Evolutionary conservation across 345 rosid species (phyloP), one percentile per base, ranked within the genome.

Genomic region (Sonneratia caseolaris): DNA sequence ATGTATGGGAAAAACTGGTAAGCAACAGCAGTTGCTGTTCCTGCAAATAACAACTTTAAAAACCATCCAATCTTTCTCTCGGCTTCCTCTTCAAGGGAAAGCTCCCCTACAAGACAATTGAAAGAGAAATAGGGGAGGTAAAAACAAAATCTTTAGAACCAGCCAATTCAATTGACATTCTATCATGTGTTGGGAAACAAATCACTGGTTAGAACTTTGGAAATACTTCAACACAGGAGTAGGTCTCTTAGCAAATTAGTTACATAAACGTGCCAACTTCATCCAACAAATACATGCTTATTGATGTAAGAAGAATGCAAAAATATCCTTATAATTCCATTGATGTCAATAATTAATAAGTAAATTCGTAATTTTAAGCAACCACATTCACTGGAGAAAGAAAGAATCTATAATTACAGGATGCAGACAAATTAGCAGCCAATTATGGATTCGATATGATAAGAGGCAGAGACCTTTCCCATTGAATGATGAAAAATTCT

Each of bases 31-130:
- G 84, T 71, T 0, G 97, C 98, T 1, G 96, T 86, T 70, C 97
- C 98, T 11, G 87, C 93, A 75, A 94, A 89, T 74, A 91, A 56
- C 68, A 87, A 61, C 75, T 91, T 93, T 73, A 93, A 76, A 45
- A 89, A 21, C 95, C 97, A 93, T 47, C 97, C 96, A 56, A 87
- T 78, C 69, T 89, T 93, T 81, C 87, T 87, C 73, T 91, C 94
- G 75, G 90, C 97, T 16, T 93, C 97, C 77, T 94, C 85, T 79
- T 91, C 97, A 71, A 91, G 47, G 37, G 84, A 61, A 37, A 85
- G 80, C 64, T 89, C 92, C 74, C 86, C 98, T 93, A 79, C 7
- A 72, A 69, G 66, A 68, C 48, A 75, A 75, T 53, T 16, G 18
- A 56, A n/a, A 55, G 32, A 55, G 16, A 18, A 3, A 15, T 21